phyloP scores from a whole-genome alignment of 768 basidiomycete species.

The Ramaria sp. region DNA sequence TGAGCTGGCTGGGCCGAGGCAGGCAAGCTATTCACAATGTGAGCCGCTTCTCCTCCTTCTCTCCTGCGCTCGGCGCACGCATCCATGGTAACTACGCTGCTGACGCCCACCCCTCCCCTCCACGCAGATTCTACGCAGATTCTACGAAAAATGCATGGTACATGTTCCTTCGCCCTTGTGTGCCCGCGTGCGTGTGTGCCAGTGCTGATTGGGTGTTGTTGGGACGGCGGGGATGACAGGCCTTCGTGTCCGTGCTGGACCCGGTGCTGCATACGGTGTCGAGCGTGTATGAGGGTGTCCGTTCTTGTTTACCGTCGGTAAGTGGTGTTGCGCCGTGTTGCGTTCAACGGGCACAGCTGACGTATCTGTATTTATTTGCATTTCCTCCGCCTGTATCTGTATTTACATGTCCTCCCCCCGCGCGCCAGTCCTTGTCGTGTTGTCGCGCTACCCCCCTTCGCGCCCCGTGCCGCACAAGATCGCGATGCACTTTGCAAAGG shows the following conservation, averaged over 20 bases:
- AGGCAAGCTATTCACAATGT: slow-evolving; percentile 79
- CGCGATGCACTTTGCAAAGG: slow-evolving; percentile 52
- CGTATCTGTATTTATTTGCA: not conserved
- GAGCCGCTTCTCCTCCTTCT: slow-evolving; percentile 16
- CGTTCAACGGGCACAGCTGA: too few relatives aligned
- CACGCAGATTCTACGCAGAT: slow-evolving; percentile 6
- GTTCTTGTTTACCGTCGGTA: slow-evolving; percentile 25
- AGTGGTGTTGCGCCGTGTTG: too few relatives aligned
- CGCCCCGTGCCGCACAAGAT: slow-evolving; percentile 45
- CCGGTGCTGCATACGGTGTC: slow-evolving; percentile 72
- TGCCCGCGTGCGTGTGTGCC: too few relatives aligned
- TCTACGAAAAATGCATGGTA: too few relatives aligned
- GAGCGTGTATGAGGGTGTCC: slow-evolving; percentile 66
- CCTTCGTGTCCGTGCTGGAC: slow-evolving; percentile 69
- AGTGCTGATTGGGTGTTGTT: too few relatives aligned
- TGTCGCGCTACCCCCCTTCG: slow-evolving; percentile 51
- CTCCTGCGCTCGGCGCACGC: not conserved
- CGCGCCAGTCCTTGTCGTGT: slow-evolving; percentile 62
- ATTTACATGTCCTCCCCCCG: slow-evolving; percentile 44
- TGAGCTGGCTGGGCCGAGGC: slow-evolving; percentile 66
- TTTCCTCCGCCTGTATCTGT: not conserved
- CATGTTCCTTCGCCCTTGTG: too few relatives aligned
- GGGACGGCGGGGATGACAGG: too few relatives aligned
- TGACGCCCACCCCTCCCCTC: not conserved
- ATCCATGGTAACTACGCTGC: too few relatives aligned